Evolutionary conservation across 108 stramenopile species (phyloP).

Genomic region (Nitzschia sp.): DNA sequence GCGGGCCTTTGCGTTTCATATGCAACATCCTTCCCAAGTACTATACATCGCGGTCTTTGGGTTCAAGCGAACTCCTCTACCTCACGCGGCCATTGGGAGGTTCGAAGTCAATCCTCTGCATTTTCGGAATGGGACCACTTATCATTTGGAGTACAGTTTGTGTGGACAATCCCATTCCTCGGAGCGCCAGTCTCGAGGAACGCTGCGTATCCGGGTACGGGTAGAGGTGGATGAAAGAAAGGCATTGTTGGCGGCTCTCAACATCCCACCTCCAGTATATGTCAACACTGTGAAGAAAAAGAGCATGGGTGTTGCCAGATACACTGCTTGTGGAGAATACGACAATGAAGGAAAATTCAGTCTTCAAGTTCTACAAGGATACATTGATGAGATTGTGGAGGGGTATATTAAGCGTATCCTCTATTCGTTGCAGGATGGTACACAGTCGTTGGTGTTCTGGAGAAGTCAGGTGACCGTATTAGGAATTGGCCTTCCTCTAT

Average conservation of each 20-base stretch:
- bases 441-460: conserved; percentile 27
- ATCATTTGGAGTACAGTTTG: conserved; percentile 62
- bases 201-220: conserved; percentile 39
- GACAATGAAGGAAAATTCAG: conserved; percentile 39
- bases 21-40: conserved; percentile 64
- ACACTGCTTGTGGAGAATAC: conserved; percentile 36
- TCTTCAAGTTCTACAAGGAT: conserved; percentile 22
- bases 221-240: conserved; percentile 60
- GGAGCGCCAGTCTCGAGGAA: conserved; percentile 32
- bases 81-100: conserved; percentile 71
- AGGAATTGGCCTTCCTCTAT: conserved; percentile 16
- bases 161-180: conserved; percentile 42
- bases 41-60: conserved; percentile 75
- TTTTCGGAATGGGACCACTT: conserved; percentile 53
- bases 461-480: conserved; percentile 12
- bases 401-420: conserved; percentile 23
- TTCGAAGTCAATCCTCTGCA: conserved; percentile 66
- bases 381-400: conserved; percentile 45
- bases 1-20: conserved; percentile 72
- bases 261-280: conserved; percentile 50
- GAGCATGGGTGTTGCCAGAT: conserved; percentile 28
- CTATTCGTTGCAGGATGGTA: conserved; percentile 23
- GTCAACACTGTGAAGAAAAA: conserved; percentile 53
- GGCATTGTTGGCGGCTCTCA: conserved; percentile 42
- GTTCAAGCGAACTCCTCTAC: conserved; percentile 41